Evolutionary conservation across 2,329 filamentous ascomycete genomes (phyloP).

Genomic region (Epichloe sp.): DNA sequence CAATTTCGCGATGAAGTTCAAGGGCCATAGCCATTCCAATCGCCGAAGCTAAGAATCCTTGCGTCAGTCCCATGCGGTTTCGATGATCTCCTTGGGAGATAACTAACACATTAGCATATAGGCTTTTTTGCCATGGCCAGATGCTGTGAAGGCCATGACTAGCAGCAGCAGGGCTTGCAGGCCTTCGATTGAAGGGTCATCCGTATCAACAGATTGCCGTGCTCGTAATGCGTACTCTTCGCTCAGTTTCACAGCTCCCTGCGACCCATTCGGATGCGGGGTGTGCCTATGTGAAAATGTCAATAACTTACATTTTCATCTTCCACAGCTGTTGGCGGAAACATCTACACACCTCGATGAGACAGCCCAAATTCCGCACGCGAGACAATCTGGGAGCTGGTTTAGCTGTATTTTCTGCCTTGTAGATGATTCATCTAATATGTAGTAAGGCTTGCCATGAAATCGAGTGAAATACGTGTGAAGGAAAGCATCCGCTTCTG

Average conservation of each 20-base stretch:
- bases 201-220: constrained; percentile 58
- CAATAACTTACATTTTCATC: not conserved
- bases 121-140: constrained; percentile 69
- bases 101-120: constrained; percentile 68
- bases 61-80: not conserved
- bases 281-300: constrained; percentile 40
- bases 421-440: constrained; percentile 64
- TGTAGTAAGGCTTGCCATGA: constrained; percentile 70
- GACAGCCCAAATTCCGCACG: constrained; percentile 47
- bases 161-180: constrained; percentile 66
- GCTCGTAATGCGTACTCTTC: constrained; percentile 62
- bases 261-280: constrained; percentile 51
- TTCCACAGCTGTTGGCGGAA: constrained; percentile 1
- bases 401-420: constrained; percentile 58
- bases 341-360: constrained; percentile 39
- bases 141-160: constrained; percentile 61
- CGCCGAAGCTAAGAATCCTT: constrained; percentile 4
- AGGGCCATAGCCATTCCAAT: constrained; percentile 75
- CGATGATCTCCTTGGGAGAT: too few relatives aligned
- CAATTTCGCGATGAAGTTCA: constrained; percentile 66
- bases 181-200: constrained; percentile 68
- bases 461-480: constrained; percentile 70
- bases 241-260: constrained; percentile 53
- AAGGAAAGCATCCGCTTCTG: constrained; percentile 50
- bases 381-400: constrained; percentile 44